Evolutionary conservation across 306 rosid genomes (phyloP), one percentile per base, ranked within the genome.

Genomic region (Dalbergia oliveri): DNA sequence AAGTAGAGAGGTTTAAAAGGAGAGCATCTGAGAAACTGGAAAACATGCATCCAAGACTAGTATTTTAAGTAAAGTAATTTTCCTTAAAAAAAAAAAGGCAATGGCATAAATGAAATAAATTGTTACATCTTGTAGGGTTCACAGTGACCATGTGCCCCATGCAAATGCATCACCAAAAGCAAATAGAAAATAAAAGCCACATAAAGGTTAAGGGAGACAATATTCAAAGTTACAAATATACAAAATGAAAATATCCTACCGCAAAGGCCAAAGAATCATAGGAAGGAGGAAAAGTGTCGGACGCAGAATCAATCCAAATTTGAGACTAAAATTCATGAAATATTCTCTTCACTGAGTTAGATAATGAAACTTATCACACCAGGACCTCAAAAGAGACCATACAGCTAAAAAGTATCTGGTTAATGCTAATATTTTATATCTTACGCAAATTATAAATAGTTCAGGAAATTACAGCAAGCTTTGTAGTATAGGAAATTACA

Each of bases 81-180:
- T 34, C 9, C 18, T 37, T 1, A 21, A 21, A 21, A 21, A 21
- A 21, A 21, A 21, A 21, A 21, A 21, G 23, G 23, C 23, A 54
- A 41, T 23, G 62, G 7, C 9, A 2, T 39, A 64, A 54, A 54
- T n/a, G 60, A 21, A 54, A 18, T 15, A 3, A n/a, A 45, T 45
- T 45, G 51, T 41, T 54, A 53, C 57, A 57, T 14, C 60, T 61
- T 8, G 62, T 37, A 47, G 78, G 61, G 57, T 37, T 73, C 62
- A 47, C 33, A 34, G 47, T 64, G 45, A 34, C 61, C 15, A 9
- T 16, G 21, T 50, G 62, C 45, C 45, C 18, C 23, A 43, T 57
- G 23, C 66, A 53, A 71, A 53, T 45, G 47, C 64, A 64, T 37
- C 81, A 45, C 72, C 23, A 66, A 83, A 44, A 72, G 79, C 45